phyloP scores from a whole-genome alignment of 2,329 filamentous ascomycete species.

The Fusarium sp. region DNA sequence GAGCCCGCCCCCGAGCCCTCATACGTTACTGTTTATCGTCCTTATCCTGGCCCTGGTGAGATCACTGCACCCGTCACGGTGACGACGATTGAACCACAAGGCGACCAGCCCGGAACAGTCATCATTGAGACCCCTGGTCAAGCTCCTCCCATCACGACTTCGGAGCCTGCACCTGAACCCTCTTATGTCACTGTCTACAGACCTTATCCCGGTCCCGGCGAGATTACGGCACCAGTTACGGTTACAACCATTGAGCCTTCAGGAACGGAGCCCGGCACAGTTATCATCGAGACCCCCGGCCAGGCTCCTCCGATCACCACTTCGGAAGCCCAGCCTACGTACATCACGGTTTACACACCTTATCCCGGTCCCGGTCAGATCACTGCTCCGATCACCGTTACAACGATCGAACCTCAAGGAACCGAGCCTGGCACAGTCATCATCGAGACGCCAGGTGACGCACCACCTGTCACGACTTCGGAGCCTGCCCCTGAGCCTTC shows the following conservation, averaged over 20 bases:
- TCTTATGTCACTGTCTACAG: conserved; percentile 5
- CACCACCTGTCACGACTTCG: not conserved
- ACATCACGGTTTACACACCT: not conserved
- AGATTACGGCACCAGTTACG: conserved; percentile 8
- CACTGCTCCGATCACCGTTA: not conserved
- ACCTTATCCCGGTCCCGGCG: not conserved
- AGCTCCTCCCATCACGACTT: not conserved
- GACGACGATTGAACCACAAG: not conserved
- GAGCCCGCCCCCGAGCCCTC: not conserved
- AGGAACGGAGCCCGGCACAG: conserved; percentile 16
- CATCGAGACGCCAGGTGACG: not conserved
- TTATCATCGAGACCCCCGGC: conserved; percentile 23
- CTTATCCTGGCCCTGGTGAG: not conserved
- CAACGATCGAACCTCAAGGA: not conserved
- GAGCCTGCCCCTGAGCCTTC: not conserved
- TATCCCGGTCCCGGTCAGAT: not conserved
- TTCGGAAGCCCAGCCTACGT: not conserved
- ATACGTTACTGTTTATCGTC: not conserved
- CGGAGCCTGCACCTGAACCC: not conserved
- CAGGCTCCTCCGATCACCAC: not conserved
- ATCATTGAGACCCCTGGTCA: conserved; percentile 15
- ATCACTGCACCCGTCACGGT: not conserved
- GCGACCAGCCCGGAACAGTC: conserved; percentile 9
- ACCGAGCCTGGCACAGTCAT: conserved; percentile 5
- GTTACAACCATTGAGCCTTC: conserved; percentile 12